Evolutionary conservation across 495 filamentous ascomycete species (phyloP).

Genomic region (Hypoxylon fragiforme): DNA sequence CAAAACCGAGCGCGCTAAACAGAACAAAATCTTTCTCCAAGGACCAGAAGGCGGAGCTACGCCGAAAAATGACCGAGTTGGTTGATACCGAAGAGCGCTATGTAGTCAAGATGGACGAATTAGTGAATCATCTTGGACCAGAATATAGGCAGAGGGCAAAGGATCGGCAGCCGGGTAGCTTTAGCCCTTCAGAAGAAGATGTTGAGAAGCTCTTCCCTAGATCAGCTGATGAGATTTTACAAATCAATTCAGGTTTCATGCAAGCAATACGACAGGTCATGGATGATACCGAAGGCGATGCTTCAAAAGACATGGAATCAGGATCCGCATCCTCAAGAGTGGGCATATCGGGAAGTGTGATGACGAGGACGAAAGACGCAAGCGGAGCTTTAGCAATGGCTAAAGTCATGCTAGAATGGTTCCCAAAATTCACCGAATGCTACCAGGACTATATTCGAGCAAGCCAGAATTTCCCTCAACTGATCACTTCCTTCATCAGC

Average conservation of each 20-base stretch:
- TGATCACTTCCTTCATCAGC: conserved; percentile 72
- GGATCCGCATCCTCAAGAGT: conserved; percentile 41
- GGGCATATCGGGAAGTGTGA: conserved; percentile 51
- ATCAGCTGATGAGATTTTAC: conserved; percentile 73
- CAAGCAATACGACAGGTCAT: conserved; percentile 72
- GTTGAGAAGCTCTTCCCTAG: conserved; percentile 78
- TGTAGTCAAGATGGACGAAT: conserved; percentile 78
- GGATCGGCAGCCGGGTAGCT: conserved; percentile 58
- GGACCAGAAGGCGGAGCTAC: conserved; percentile 79
- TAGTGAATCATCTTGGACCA: conserved; percentile 73
- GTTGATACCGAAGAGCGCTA: conserved; percentile 94
- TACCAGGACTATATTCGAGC: conserved; percentile 90
- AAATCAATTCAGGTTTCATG: conserved; percentile 78
- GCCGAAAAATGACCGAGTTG: conserved; percentile 87
- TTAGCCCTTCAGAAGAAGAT: conserved; percentile 71
- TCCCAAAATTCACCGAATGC: conserved; percentile 83
- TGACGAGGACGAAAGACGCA: conserved; percentile 61
- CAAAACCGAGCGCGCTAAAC: conserved; percentile 77
- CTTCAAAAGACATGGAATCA: conserved; percentile 65
- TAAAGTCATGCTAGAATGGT: conserved; percentile 80
- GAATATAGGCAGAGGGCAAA: conserved; percentile 73
- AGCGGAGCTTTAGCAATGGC: conserved; percentile 76
- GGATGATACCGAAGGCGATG: conserved; percentile 81
- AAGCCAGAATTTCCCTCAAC: conserved; percentile 79
- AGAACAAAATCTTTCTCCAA: conserved; percentile 71